Percentiles rank a stretch among this genome's conserved stretches.
Conservation (phyloP, 1,139 yeast genomes). For the Yamadazyma sp. region DNA sequence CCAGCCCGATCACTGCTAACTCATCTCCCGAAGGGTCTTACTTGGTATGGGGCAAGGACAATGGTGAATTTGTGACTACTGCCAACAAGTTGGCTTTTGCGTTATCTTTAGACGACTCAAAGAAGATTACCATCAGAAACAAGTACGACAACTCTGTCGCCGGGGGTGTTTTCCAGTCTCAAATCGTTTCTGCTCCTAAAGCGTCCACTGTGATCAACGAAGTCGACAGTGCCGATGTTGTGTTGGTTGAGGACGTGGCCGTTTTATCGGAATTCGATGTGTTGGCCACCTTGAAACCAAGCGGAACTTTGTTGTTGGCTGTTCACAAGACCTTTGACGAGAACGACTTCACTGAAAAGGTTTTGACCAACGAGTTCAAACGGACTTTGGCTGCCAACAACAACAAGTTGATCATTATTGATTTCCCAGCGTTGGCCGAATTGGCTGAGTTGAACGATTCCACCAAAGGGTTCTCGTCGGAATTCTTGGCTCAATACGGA, state of each 20-base stretch:
- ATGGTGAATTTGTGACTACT: constrained; percentile 52
- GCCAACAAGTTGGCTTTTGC: constrained; percentile 71
- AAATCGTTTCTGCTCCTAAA: constrained; percentile 47
- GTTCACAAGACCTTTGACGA: constrained; percentile 33
- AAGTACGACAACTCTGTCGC: constrained; percentile 68
- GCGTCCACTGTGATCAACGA: constrained; percentile 28
- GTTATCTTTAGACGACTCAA: constrained; percentile 63
- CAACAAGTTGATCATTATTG: constrained; percentile 54
- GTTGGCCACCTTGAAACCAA: constrained; percentile 56
- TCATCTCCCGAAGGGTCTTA: constrained; percentile 50
- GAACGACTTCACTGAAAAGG: constrained; percentile 44
- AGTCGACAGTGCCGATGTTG: constrained; percentile 62
- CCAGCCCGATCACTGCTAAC: constrained; percentile 35
- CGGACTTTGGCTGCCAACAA: constrained; percentile 54
- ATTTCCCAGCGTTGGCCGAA: constrained; percentile 59
- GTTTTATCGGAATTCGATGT: constrained; percentile 61
- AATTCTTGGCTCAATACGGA: constrained; percentile 74
- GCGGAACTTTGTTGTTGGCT: constrained; percentile 49
- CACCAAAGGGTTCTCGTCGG: constrained; percentile 74
- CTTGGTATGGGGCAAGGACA: constrained; percentile 70
- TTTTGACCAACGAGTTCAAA: constrained; percentile 54
- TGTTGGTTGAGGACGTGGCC: constrained; percentile 59
- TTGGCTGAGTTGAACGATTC: constrained; percentile 48
- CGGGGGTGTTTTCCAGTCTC: constrained; percentile 84
- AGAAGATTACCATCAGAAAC: constrained; percentile 56